Evolutionary conservation across 2,329 filamentous ascomycete genomes (phyloP).

Genomic region (Epichloe gansuensis): DNA sequence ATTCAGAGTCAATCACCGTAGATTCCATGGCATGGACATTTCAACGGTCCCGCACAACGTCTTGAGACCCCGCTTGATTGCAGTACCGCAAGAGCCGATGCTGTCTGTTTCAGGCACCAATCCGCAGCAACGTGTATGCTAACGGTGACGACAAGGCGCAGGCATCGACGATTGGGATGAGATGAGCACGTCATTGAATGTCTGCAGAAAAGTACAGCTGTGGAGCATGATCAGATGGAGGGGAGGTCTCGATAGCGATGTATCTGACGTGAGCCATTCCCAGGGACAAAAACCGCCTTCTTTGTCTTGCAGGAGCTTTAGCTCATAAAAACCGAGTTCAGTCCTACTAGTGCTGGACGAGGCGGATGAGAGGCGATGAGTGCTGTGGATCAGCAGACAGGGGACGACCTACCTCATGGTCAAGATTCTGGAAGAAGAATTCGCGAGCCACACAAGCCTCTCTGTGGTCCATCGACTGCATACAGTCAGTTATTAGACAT

Average conservation of each 20-base stretch:
- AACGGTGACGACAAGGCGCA: constrained; percentile 5
- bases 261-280: constrained; percentile 10
- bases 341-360: too few relatives aligned
- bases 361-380: too few relatives aligned
- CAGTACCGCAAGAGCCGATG: constrained; percentile 31
- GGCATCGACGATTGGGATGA: background rate
- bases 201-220: constrained; percentile 9
- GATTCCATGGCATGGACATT: constrained; percentile 25
- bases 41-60: constrained; percentile 14
- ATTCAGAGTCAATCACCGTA: constrained; percentile 22
- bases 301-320: constrained; percentile 13
- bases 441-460: constrained; percentile 36
- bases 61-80: too few relatives aligned
- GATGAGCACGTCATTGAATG: constrained; percentile 8
- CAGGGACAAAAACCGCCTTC: constrained; percentile 13
- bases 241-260: constrained; percentile 9
- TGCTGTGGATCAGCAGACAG: too few relatives aligned
- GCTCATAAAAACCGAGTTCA: constrained; percentile 13
- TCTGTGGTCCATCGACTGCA: constrained; percentile 30
- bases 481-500: constrained; percentile 39
- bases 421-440: constrained; percentile 22
- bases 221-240: constrained; percentile 6
- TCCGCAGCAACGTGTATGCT: constrained; percentile 12
- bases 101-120: constrained; percentile 32
- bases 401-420: constrained; percentile 6